Conservation (phyloP, 73 alveolate genomes). For the Uronychia setigera region DNA sequence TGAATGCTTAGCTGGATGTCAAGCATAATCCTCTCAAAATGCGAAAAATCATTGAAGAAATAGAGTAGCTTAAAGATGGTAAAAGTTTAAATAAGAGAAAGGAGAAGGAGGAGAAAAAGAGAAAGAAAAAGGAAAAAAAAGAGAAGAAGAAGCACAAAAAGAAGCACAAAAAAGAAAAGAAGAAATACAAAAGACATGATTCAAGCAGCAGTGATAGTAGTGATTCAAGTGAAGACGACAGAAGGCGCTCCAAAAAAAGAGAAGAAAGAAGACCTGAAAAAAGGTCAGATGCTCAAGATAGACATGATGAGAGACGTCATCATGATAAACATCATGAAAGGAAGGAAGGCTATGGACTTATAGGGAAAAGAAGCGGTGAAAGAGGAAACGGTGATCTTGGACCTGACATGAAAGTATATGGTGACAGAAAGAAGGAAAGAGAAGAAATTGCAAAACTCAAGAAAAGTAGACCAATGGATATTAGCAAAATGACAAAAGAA, state of each 20-base stretch:
- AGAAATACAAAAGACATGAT: not conserved
- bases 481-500: too few relatives aligned
- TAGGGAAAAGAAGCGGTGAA: constrained; percentile 8
- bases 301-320: not conserved
- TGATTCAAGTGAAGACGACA: constrained; percentile 5
- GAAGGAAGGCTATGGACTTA: not conserved
- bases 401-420: constrained; percentile 41
- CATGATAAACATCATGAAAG: not conserved
- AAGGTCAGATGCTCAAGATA: not conserved
- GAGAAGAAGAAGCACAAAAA: constrained; percentile 33
- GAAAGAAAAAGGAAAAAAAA: constrained; percentile 11
- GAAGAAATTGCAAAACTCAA: too few relatives aligned
- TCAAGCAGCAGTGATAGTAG: constrained; percentile 7
- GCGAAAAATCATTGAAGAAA: constrained; percentile 29
- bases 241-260: not conserved
- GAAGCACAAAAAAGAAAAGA: constrained; percentile 22
- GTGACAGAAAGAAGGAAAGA: too few relatives aligned
- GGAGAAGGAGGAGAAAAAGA: constrained; percentile 2
- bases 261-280: not conserved
- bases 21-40: constrained; percentile 36
- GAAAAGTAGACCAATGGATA: too few relatives aligned
- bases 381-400: constrained; percentile 14
- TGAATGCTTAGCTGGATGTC: constrained; percentile 21
- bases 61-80: constrained; percentile 38
- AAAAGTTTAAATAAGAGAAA: constrained; percentile 16